These are phyloP conservation scores for Phlebiopsis gigantea DNA, from an alignment of 768 basidiomycete genomes.

Conservation along the genomic window DNA sequence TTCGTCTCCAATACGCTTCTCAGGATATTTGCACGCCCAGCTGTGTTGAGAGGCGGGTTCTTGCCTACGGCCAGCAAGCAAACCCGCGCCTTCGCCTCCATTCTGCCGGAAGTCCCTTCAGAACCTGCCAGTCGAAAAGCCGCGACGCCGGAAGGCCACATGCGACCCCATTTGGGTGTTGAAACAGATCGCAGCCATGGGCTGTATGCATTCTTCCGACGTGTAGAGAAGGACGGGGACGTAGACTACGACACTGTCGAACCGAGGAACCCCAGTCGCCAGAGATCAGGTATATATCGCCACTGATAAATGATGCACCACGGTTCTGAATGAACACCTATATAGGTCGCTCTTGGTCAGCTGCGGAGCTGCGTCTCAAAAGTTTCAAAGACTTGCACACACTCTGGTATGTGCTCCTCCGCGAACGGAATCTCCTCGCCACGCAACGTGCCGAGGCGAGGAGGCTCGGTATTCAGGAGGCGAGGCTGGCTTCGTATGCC, in stretches of 20 bases:
- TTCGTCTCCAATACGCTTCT: neutral
- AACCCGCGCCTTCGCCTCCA: conserved; percentile 10
- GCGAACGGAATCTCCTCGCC: conserved; percentile 87
- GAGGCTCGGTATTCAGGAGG: conserved; percentile 39
- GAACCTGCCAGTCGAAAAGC: neutral
- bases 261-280: conserved; percentile 22
- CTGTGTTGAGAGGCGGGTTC: neutral
- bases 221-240: conserved; percentile 42
- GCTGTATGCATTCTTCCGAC: conserved; percentile 73
- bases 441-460: conserved; percentile 80
- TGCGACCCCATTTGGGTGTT: conserved; percentile 40
- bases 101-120: conserved; percentile 4
- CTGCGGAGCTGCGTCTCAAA: conserved; percentile 83
- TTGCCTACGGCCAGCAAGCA: neutral
- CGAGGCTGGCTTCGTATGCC: neutral
- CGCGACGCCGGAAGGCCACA: conserved; percentile 22
- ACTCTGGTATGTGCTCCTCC: conserved; percentile 86
- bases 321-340: neutral
- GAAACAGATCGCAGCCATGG: conserved; percentile 60
- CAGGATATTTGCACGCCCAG: neutral
- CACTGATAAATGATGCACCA: neutral
- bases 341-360: conserved; percentile 84
- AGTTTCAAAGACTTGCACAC: conserved; percentile 91
- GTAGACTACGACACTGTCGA: conserved; percentile 49
- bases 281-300: conserved; percentile 11